Evolutionary conservation across 2,329 filamentous ascomycete species (phyloP).

Genomic region (Mycogone perniciosa): DNA sequence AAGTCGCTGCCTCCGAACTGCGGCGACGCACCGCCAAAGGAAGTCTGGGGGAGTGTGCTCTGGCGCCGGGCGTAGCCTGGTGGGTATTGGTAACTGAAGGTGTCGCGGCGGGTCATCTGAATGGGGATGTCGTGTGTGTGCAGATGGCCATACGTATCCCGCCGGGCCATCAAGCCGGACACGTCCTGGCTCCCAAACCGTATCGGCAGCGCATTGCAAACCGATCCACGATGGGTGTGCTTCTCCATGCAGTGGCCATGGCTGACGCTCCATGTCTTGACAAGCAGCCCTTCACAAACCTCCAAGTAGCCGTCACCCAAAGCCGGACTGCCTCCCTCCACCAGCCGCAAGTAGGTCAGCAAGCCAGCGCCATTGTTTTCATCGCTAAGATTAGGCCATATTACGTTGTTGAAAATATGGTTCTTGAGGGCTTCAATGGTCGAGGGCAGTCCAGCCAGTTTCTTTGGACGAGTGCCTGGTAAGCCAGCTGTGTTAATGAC

Average conservation of each 20-base stretch:
- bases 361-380: constrained; percentile 92
- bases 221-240: constrained; percentile 56
- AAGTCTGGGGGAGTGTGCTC: constrained; percentile 27
- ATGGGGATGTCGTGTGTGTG: constrained; percentile 35
- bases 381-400: constrained; percentile 95
- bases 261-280: constrained; percentile 79
- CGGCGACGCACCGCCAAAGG: constrained; percentile 21
- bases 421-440: constrained; percentile 90
- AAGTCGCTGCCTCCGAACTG: constrained; percentile 17
- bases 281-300: constrained; percentile 80
- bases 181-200: constrained; percentile 46
- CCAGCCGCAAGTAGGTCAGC: constrained; percentile 81
- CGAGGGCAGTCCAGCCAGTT: constrained; percentile 74
- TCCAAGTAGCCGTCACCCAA: constrained; percentile 84
- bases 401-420: constrained; percentile 95
- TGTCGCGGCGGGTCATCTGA: constrained; percentile 22
- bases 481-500: constrained; percentile 89
- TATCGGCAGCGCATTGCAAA: constrained; percentile 44
- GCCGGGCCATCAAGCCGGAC: constrained; percentile 25
- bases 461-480: constrained; percentile 74
- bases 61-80: constrained; percentile 16
- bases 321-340: constrained; percentile 81
- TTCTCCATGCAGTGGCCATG: constrained; percentile 83
- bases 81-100: constrained; percentile 18
- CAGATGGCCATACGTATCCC: constrained; percentile 22